A percentile compares a stretch with the other conserved stretches of the same genome.
Evolutionary conservation across 2,329 filamentous ascomycete genomes (phyloP).

Genomic region (Diplodia sapinea): DNA sequence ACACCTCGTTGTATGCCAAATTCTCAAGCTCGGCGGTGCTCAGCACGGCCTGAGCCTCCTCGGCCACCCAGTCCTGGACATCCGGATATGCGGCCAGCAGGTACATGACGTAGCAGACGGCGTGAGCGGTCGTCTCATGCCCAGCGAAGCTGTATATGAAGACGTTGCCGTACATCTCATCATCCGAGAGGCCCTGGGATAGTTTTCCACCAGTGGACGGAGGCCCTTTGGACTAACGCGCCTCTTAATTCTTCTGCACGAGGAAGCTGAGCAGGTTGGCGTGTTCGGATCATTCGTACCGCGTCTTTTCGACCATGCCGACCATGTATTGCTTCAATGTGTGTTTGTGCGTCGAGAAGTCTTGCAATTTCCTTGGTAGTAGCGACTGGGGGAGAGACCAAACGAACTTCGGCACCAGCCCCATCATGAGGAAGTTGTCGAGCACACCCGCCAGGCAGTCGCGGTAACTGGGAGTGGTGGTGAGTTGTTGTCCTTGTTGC

Average conservation of each 20-base stretch:
- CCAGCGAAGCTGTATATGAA: constrained; percentile 44
- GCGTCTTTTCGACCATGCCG: constrained; percentile 20
- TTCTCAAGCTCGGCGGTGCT: constrained; percentile 28
- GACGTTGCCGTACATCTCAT: constrained; percentile 42
- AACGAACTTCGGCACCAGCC: constrained; percentile 9
- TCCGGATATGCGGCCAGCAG: constrained; percentile 55
- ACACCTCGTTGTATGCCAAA: constrained; percentile 41
- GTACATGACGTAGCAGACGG: constrained; percentile 56
- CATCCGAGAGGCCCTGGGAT: constrained; percentile 70
- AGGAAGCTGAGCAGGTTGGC: constrained; percentile 19
- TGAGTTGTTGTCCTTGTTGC: constrained; percentile 13
- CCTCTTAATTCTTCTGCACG: constrained; percentile 26
- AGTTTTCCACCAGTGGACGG: constrained; percentile 60
- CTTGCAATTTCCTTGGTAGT: neutral
- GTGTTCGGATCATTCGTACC: constrained; percentile 9
- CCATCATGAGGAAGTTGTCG: constrained; percentile 37
- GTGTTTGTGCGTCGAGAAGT: neutral
- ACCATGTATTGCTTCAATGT: constrained; percentile 8
- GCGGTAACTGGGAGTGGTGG: constrained; percentile 35
- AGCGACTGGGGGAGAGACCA: constrained; percentile 32
- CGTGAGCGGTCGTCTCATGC: constrained; percentile 51
- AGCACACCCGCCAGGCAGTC: constrained; percentile 40
- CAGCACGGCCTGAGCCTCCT: constrained; percentile 54
- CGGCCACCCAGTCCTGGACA: constrained; percentile 59
- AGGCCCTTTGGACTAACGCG: neutral